Percentiles rank a stretch among this genome's conserved stretches.
phyloP scores from a whole-genome alignment of 352 stramenopile genomes.

The Globisporangium middletonii region DNA sequence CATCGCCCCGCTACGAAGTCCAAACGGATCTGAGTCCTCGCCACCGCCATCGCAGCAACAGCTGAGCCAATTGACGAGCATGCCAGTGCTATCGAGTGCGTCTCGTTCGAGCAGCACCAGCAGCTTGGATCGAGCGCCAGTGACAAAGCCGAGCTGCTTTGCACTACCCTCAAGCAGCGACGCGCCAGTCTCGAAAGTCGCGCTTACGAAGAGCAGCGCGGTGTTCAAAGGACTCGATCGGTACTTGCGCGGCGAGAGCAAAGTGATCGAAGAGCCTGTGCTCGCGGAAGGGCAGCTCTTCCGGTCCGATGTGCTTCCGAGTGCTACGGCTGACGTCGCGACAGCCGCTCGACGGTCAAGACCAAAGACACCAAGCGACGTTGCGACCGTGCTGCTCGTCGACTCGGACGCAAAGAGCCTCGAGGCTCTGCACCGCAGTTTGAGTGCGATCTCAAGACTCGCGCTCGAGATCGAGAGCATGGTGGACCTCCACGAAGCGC shows the following conservation, averaged over 20 bases:
- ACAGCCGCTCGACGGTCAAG: not conserved
- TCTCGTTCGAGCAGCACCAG: not conserved
- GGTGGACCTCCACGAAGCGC: conserved; percentile 38
- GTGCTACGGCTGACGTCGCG: not conserved
- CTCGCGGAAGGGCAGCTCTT: conserved; percentile 44
- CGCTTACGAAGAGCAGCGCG: conserved; percentile 9
- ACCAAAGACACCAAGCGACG: conserved; percentile 1
- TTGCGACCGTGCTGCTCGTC: conserved; percentile 23
- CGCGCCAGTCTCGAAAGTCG: not conserved
- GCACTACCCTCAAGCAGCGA: not conserved
- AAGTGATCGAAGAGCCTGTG: conserved; percentile 28
- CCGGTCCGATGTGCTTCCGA: not conserved
- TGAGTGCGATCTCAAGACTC: conserved; percentile 16
- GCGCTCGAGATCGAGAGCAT: conserved; percentile 56
- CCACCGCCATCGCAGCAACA: not conserved
- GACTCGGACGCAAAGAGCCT: conserved; percentile 28
- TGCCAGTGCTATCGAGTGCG: conserved; percentile 4
- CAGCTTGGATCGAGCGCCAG: not conserved
- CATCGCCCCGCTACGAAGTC: too few species aligned
- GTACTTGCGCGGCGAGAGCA: conserved; percentile 56
- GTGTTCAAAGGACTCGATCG: conserved; percentile 43
- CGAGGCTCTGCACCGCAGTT: conserved; percentile 27
- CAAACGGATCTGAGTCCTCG: too few species aligned
- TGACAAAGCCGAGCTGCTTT: not conserved
- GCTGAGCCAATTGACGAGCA: conserved; percentile 2